Evolutionary conservation across 2,329 filamentous ascomycete genomes (phyloP), one percentile per base, ranked within the genome.

Genomic region (Neofusicoccum umdonicola): DNA sequence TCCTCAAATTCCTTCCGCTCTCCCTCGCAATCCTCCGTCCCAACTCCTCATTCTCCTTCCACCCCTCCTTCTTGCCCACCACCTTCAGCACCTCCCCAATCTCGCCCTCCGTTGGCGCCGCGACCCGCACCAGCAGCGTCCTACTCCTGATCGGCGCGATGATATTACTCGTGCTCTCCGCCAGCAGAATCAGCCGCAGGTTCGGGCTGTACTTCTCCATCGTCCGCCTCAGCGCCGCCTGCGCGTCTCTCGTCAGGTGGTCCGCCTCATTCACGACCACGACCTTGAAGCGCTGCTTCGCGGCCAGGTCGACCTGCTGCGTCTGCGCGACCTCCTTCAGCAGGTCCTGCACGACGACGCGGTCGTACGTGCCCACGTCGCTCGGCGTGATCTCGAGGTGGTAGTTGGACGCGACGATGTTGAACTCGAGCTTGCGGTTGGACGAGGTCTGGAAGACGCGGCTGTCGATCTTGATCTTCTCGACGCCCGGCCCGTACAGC

Each of bases 171-270:
- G 95, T 99, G 69, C 91, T 96, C 76, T 98, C 98, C 56, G 95
- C 95, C 66, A 99, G 81, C 66, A 99, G 81, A 56, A 99, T 98
- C 70, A 99, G 79, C 22, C 95, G 86, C 74, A 99, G 74, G 76
- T 99, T 99, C 13, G 94, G 93, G 72, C 91, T 96, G 83, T 99
- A 99, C 79, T 99, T 99, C 81, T 99, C 95, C 95, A 99, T 99
- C 0, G 95, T 99, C 68, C 95, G 85, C 77, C 95, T 87, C 73
- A 99, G 81, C 37, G 96, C 96, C 0, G 96, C 95, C 80, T 99
- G 95, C 3, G 95, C 95, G 83, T 99, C 95, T 68, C 95, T 84
- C 3, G 90, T 95, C 68, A 99, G 84, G 74, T 97, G 91, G 75
- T 99, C 96, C 7, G 95, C 95, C 82, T 99, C 95, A 72, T 99